Conservation (phyloP, 352 stramenopile species). For the Pythium volutum region DNA sequence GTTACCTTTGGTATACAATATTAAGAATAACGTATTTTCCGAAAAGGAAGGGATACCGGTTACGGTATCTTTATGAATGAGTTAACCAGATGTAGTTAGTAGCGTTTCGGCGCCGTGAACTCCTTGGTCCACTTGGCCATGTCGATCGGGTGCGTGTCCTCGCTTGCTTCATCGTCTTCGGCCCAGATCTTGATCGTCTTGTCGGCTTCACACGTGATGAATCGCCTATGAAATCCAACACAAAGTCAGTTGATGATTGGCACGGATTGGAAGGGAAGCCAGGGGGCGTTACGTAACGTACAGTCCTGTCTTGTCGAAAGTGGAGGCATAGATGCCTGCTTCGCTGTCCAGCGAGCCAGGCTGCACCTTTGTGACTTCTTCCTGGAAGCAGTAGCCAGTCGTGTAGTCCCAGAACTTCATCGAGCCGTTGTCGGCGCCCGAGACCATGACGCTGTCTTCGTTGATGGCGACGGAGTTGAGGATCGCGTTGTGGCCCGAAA, state of each 20-base stretch:
- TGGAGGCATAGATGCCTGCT: conserved; percentile 95
- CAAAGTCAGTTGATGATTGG: not conserved
- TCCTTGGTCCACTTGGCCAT: conserved; percentile 97
- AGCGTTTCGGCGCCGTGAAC: conserved; percentile 79
- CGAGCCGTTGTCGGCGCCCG: conserved; percentile 95
- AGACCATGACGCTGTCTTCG: conserved; percentile 96
- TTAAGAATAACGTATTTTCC: not conserved
- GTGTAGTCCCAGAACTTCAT: conserved; percentile 99
- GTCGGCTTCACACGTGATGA: conserved; percentile 99
- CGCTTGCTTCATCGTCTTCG: conserved; percentile 93
- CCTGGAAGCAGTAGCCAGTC: conserved; percentile 98
- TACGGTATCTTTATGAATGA: conserved; percentile 3
- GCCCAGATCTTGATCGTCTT: conserved; percentile 99
- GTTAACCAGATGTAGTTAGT: conserved; percentile 37
- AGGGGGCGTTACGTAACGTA: conserved; percentile 50
- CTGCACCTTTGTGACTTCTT: conserved; percentile 92
- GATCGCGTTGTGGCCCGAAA: conserved; percentile 96
- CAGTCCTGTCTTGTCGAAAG: conserved; percentile 97
- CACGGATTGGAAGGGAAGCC: not conserved
- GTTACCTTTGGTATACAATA: conserved; percentile 9
- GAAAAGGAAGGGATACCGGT: not conserved
- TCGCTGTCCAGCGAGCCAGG: conserved; percentile 97
- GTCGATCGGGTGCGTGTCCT: conserved; percentile 97
- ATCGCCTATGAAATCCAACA: conserved; percentile 58
- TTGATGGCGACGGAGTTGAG: conserved; percentile 99